phyloP scores from a whole-genome alignment of 2,329 filamentous ascomycete species.

The Lizonia empirigonia region DNA sequence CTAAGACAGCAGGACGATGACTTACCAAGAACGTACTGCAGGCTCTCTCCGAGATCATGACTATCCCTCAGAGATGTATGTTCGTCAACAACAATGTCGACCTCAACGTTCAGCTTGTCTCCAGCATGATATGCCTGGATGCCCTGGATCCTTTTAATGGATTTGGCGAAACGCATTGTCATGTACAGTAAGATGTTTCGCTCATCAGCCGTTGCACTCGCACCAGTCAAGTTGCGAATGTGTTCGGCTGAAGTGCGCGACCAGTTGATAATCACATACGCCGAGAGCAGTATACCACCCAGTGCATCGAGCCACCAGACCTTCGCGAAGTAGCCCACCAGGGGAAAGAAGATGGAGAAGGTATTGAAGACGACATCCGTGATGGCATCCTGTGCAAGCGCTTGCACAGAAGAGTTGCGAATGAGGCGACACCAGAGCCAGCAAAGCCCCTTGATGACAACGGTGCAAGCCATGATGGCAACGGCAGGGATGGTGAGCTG shows the following conservation, averaged over 20 bases:
- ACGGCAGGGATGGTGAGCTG: constrained; percentile 74
- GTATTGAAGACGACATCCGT: constrained; percentile 88
- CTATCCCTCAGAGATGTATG: constrained; percentile 76
- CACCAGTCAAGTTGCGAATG: constrained; percentile 80
- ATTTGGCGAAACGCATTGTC: constrained; percentile 90
- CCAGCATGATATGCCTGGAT: constrained; percentile 84
- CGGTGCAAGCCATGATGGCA: constrained; percentile 78
- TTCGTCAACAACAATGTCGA: constrained; percentile 83
- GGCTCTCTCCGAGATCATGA: constrained; percentile 77
- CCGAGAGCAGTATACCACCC: constrained; percentile 77
- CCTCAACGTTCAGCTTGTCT: constrained; percentile 82
- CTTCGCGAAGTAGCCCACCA: constrained; percentile 75
- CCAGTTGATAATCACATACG: constrained; percentile 83
- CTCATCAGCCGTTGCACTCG: constrained; percentile 78
- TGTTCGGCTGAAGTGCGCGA: constrained; percentile 73
- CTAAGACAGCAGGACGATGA: neutral
- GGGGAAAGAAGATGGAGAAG: constrained; percentile 85
- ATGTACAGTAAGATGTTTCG: constrained; percentile 86
- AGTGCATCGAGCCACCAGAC: constrained; percentile 86
- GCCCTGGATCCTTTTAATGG: constrained; percentile 84
- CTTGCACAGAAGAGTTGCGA: constrained; percentile 84
- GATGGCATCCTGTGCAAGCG: constrained; percentile 70
- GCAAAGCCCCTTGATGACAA: constrained; percentile 79
- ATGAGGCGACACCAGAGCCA: constrained; percentile 90
- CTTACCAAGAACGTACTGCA: constrained; percentile 77